phyloP scores from a whole-genome alignment of 169 alveolate genomes.

The Amoebophrya sp. region DNA sequence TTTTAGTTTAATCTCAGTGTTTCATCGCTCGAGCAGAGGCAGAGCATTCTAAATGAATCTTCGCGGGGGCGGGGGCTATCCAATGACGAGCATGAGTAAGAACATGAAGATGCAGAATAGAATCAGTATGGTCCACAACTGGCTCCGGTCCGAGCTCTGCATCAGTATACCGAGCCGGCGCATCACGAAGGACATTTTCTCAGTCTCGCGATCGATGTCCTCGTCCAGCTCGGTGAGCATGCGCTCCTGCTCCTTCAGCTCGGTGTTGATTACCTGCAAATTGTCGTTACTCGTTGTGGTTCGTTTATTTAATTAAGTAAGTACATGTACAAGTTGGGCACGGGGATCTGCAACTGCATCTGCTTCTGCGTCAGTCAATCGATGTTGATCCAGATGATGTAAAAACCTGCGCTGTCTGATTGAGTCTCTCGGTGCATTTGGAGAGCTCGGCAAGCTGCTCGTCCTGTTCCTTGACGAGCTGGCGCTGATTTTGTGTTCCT shows the following conservation, averaged over 20 bases:
- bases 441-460: constrained; percentile 13
- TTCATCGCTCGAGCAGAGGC: too few species aligned
- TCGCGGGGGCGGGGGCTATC: not conserved
- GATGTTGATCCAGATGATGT: too few species aligned
- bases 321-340: too few species aligned
- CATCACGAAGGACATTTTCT: constrained; percentile 10
- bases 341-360: too few species aligned
- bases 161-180: not conserved
- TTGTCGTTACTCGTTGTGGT: too few species aligned
- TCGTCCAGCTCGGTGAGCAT: constrained; percentile 18
- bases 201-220: constrained; percentile 10
- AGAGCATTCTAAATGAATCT: too few species aligned
- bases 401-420: constrained; percentile 13
- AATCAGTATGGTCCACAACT: constrained; percentile 1
- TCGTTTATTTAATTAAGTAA: not conserved
- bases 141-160: constrained; percentile 10
- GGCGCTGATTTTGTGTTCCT: constrained; percentile 8
- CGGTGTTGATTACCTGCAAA: not conserved
- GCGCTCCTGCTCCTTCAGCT: constrained; percentile 11
- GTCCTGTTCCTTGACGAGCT: constrained; percentile 2
- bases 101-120: not conserved
- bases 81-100: not conserved
- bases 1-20: too few species aligned
- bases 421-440: constrained; percentile 7
- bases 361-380: too few species aligned